These are phyloP conservation scores for Sungouiozyma intestinalis DNA, from an alignment of 805 yeast species.

Conservation along the genomic window DNA sequence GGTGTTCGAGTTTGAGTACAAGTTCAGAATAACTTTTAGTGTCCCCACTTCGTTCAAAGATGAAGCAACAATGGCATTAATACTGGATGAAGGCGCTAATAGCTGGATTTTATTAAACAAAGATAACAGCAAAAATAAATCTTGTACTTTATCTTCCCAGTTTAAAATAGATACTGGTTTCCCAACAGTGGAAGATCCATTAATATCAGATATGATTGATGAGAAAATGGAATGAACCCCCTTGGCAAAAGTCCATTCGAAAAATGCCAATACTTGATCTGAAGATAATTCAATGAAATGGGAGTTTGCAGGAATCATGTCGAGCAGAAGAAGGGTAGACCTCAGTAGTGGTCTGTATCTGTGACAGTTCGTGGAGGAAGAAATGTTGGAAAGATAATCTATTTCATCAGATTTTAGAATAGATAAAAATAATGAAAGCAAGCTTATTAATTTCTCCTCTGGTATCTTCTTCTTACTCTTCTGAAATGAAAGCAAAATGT, in stretches of 20 bases:
- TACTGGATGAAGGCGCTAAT: slow-evolving; percentile 37
- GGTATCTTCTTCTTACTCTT: slow-evolving; percentile 13
- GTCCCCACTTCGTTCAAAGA: slow-evolving; percentile 49
- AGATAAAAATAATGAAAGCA: slow-evolving; percentile 19
- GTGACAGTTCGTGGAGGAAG: slow-evolving; percentile 29
- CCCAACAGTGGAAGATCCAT: slow-evolving; percentile 28
- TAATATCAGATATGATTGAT: slow-evolving; percentile 47
- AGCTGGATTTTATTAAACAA: slow-evolving; percentile 49
- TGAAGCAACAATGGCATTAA: slow-evolving; percentile 41
- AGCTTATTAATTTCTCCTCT: slow-evolving; percentile 20
- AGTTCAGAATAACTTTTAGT: slow-evolving; percentile 47
- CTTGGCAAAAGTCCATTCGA: slow-evolving; percentile 52
- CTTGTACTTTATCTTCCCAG: slow-evolving; percentile 48
- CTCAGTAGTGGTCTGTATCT: slow-evolving; percentile 53
- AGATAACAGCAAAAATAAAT: slow-evolving; percentile 50
- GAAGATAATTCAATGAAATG: slow-evolving; percentile 38
- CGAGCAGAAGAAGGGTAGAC: slow-evolving; percentile 40
- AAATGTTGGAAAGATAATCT: slow-evolving; percentile 35
- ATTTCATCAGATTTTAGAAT: slow-evolving; percentile 40
- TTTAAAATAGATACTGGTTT: slow-evolving; percentile 27
- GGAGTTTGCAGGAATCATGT: slow-evolving; percentile 29
- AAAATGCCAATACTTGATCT: slow-evolving; percentile 44
- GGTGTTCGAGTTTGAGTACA: slow-evolving; percentile 59
- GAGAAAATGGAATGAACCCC: slow-evolving; percentile 53
- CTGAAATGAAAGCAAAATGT: slow-evolving; percentile 24